A percentile compares a stretch with the other conserved stretches of the same genome.
Conservation (phyloP, 2,329 filamentous ascomycete genomes). For the Calonectria montana region DNA sequence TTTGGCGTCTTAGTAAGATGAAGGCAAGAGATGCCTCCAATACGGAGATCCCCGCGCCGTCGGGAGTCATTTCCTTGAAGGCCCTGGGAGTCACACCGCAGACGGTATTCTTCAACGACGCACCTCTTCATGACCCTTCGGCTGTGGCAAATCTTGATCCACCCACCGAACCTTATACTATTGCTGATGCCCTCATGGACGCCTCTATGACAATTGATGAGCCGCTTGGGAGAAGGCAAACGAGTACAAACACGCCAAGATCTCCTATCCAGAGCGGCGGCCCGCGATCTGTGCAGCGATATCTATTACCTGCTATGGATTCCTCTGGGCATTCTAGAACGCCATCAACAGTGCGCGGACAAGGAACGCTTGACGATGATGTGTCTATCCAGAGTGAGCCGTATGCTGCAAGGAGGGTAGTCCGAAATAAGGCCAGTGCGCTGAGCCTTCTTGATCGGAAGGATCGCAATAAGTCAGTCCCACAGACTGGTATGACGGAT, state of each 20-base stretch:
- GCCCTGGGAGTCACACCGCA: slow-evolving; percentile 83
- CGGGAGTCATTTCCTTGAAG: slow-evolving; percentile 74
- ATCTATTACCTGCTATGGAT: slow-evolving; percentile 46
- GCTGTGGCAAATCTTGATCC: slow-evolving; percentile 45
- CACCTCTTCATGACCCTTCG: slow-evolving; percentile 61
- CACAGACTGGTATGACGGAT: slow-evolving; percentile 70
- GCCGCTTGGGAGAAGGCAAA: slow-evolving; percentile 63
- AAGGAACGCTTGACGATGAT: slow-evolving; percentile 48
- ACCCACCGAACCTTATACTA: slow-evolving; percentile 72
- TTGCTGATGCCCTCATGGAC: slow-evolving; percentile 90
- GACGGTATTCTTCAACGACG: slow-evolving; percentile 92
- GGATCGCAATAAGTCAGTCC: slow-evolving; percentile 67
- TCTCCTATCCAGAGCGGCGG: slow-evolving; percentile 55
- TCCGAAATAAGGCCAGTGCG: slow-evolving; percentile 70
- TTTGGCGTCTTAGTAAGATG: slow-evolving; percentile 85
- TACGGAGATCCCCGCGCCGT: slow-evolving; percentile 47
- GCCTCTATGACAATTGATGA: slow-evolving; percentile 90
- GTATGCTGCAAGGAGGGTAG: slow-evolving; percentile 56
- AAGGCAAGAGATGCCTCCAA: slow-evolving; percentile 65
- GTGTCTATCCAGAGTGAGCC: slow-evolving; percentile 53
- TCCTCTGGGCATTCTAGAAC: slow-evolving; percentile 53
- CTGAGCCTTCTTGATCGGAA: slow-evolving; percentile 69
- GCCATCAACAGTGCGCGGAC: slow-evolving; percentile 45
- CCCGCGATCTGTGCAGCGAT: slow-evolving; percentile 43
- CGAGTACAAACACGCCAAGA: slow-evolving; percentile 63